Percentiles rank a stretch among this genome's conserved stretches.
These are phyloP conservation scores for Tetradesmus lagerheimii DNA, from an alignment of 139 green algal species.

Conservation along the genomic window DNA sequence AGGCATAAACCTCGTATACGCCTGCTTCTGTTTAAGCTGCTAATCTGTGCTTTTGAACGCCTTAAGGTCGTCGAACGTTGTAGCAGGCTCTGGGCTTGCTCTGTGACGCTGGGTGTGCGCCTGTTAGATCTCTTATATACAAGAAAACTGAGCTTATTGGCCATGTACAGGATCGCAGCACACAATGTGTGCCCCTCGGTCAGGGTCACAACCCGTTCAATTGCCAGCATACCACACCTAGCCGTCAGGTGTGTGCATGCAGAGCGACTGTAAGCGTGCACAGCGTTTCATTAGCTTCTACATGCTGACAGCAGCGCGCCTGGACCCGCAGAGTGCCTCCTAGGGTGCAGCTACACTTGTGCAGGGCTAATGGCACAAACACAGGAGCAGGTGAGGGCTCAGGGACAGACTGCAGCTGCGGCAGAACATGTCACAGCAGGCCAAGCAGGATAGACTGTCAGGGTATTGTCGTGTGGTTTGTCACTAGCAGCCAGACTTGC, in stretches of 20 bases:
- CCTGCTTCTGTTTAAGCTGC: neutral
- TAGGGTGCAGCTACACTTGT: neutral
- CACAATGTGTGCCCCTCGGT: neutral
- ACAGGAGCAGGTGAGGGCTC: slow-evolving; percentile 26
- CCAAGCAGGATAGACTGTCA: neutral
- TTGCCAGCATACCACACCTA: neutral
- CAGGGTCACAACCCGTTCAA: neutral
- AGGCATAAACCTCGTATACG: neutral
- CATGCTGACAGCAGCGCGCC: neutral
- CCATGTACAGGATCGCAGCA: neutral
- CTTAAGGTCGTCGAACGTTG: neutral
- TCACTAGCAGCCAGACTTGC: neutral
- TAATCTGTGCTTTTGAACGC: neutral
- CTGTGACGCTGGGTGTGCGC: neutral
- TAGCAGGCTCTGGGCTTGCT: neutral
- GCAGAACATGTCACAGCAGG: neutral
- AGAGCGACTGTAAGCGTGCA: neutral
- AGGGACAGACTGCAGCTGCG: neutral
- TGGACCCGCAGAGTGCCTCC: neutral
- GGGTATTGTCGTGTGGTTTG: neutral
- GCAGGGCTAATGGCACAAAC: slow-evolving; percentile 37
- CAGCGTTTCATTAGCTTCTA: neutral
- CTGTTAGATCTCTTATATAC: neutral
- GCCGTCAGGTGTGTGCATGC: slow-evolving; percentile 34
- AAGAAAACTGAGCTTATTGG: neutral